Evolutionary conservation across 768 basidiomycete genomes (phyloP).

Genomic region (Russula sp.): DNA sequence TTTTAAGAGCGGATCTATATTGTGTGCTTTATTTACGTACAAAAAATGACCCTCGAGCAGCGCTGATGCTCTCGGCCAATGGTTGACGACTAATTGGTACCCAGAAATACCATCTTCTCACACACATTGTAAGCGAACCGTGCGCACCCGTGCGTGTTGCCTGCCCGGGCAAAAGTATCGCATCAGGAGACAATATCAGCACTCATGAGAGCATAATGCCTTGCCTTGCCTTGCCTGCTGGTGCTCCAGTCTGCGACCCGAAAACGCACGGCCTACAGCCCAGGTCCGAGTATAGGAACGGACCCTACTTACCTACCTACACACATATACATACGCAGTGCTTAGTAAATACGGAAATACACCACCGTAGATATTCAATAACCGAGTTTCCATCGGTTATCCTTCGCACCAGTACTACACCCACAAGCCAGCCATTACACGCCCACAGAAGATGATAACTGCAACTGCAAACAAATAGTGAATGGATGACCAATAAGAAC

Average conservation of each 20-base stretch:
- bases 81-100: background rate
- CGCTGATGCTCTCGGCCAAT: background rate
- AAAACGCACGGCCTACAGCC: background rate
- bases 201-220: background rate
- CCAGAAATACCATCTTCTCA: conserved; percentile 5
- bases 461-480: too few species aligned
- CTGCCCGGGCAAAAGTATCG: background rate
- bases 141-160: background rate
- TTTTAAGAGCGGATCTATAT: background rate
- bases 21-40: conserved; percentile 6
- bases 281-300: too few species aligned
- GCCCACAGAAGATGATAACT: too few species aligned
- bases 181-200: too few species aligned
- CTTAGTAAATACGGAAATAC: too few species aligned
- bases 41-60: conserved; percentile 21
- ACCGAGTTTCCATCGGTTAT: background rate
- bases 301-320: too few species aligned
- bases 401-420: too few species aligned
- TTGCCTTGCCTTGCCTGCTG: background rate
- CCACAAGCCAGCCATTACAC: too few species aligned
- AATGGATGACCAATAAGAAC: too few species aligned
- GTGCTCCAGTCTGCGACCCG: background rate
- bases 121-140: conserved; percentile 1
- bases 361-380: background rate
- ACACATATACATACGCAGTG: too few species aligned